Base-by-base conservation (phyloP, 2,329 filamentous ascomycete species). In the Aspergillus viridinutans region DNA sequence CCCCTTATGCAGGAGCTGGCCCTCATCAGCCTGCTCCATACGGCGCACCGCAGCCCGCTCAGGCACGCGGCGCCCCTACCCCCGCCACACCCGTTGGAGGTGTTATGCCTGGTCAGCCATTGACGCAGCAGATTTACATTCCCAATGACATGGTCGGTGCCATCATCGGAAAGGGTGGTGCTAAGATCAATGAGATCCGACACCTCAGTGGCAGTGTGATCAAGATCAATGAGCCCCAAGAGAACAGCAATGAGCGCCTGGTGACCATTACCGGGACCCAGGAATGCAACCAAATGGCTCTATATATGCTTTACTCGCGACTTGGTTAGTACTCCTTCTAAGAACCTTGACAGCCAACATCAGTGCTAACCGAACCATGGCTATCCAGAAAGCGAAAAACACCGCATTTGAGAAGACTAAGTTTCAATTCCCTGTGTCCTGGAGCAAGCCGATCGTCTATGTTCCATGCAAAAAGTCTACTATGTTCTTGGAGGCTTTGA, bases 111-210 rank as follows among this genome's bases (percentile, higher is more conserved):
- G 90, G 90, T 52, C 88, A 90, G 62, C 91, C 92, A 52, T 81
- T 97, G 69, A 99, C 94, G 3, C 94, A 99, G 76, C 94, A 99
- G 76, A 99, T 99, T 65, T 99, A 90, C 78, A 99, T 99, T 67
- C 94, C 94, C 57, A 99, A 99, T 72, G 94, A 99, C 71, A 97
- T 99, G 94, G 94, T 99, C 54, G 94, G 94, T 61, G 94, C 94
- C 55, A 99, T 99, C 69, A 99, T 99, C 67, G 94, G 94, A 70
- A 99, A 99, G 79, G 94, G 94, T 60, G 94, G 94, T 63, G 90
- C 92, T 55, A 99, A 99, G 84, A 99, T 99, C 82, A 99, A 99
- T 72, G 94, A 99, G 78, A 99, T 99, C 64, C 87, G 94, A 66
- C 92, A 97, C 74, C 86, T 99, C 67, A 95, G 90, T 74, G 94